A percentile compares a stretch with the other conserved stretches of the same genome.
These are phyloP conservation scores for Cadophora sp. DNA, from an alignment of 2,329 filamentous ascomycete species.

Conservation along the genomic window DNA sequence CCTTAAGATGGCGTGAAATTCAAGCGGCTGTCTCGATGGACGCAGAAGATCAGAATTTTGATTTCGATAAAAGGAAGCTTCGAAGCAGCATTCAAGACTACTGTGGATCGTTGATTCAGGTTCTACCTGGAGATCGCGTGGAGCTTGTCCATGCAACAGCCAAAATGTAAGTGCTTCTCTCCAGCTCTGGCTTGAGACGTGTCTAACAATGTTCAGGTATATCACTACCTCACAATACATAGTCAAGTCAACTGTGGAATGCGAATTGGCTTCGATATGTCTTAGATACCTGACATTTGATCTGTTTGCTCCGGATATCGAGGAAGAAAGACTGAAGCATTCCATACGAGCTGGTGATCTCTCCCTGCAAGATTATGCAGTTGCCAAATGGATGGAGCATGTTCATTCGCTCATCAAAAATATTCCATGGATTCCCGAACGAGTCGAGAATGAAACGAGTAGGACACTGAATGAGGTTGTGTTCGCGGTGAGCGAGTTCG, in stretches of 20 bases:
- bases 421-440: neutral
- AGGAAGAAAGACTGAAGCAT: conserved; percentile 17
- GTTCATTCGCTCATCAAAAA: conserved; percentile 24
- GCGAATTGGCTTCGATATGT: conserved; percentile 29
- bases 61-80: conserved; percentile 42
- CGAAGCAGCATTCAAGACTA: conserved; percentile 43
- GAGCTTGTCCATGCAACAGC: conserved; percentile 49
- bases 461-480: neutral
- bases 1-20: conserved; percentile 51
- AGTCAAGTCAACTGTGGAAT: neutral
- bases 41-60: conserved; percentile 38
- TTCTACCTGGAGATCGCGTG: conserved; percentile 40
- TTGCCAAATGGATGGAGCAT: conserved; percentile 42
- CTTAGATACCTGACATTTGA: conserved; percentile 41
- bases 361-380: conserved; percentile 43
- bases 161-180: conserved; percentile 38
- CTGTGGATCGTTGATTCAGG: conserved; percentile 47
- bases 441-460: neutral
- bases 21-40: conserved; percentile 48
- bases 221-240: neutral
- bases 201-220: neutral
- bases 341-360: conserved; percentile 31
- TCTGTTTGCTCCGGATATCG: conserved; percentile 33
- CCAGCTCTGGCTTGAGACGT: neutral
- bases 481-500: neutral